Conservation (phyloP, 2,329 filamentous ascomycete species). For the Aspergillus sp. region DNA sequence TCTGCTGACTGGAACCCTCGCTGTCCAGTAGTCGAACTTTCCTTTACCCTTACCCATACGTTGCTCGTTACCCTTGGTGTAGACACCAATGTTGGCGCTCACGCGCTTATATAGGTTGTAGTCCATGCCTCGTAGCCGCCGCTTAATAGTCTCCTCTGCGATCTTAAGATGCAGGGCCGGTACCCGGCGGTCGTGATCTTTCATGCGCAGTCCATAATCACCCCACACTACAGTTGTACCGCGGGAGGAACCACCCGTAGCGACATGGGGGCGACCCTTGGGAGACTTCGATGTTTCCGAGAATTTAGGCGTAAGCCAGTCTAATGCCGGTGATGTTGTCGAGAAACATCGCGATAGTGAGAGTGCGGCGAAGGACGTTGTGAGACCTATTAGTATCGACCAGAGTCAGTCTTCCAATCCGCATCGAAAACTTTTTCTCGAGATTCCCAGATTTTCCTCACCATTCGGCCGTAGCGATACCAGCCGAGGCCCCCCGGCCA, state of each 20-base stretch:
- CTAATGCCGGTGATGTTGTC: constrained; percentile 52
- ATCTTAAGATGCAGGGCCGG: constrained; percentile 78
- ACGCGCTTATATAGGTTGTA: constrained; percentile 90
- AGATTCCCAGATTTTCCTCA: constrained; percentile 13
- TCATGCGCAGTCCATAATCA: constrained; percentile 89
- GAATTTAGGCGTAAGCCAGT: constrained; percentile 75
- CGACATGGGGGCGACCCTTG: constrained; percentile 79
- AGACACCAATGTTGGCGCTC: constrained; percentile 88
- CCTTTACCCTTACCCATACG: constrained; percentile 99
- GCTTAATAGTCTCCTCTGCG: constrained; percentile 88
- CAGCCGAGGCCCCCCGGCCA: constrained; percentile 29
- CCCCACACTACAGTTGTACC: constrained; percentile 96
- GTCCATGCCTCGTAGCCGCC: constrained; percentile 77
- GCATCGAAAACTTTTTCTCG: constrained; percentile 5
- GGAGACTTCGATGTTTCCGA: constrained; percentile 78
- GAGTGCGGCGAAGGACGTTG: constrained; percentile 20
- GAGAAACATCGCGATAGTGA: constrained; percentile 59
- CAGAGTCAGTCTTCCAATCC: constrained; percentile 13
- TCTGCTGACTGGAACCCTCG: constrained; percentile 80
- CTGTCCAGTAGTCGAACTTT: constrained; percentile 92
- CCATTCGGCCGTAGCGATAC: constrained; percentile 26
- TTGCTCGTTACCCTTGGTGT: constrained; percentile 88
- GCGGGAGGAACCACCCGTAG: constrained; percentile 81
- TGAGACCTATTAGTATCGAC: constrained; percentile 15
- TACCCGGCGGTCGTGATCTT: constrained; percentile 85